Evolutionary conservation across 1,284 basidiomycete species (phyloP).

Genomic region (Salmacisia buchloeana): DNA sequence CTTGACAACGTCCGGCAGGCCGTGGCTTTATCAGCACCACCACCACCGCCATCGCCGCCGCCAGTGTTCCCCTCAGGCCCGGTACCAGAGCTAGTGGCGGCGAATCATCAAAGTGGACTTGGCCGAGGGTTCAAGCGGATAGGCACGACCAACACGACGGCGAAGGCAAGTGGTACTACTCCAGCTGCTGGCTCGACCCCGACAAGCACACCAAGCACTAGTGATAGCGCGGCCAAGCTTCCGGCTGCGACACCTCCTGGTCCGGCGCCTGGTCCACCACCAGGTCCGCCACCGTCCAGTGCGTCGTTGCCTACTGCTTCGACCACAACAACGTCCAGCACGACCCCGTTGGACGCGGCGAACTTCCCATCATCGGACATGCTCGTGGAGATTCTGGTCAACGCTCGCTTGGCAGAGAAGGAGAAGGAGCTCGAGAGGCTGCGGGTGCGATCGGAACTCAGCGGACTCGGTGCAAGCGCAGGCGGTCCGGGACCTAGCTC

Average conservation of each 20-base stretch:
- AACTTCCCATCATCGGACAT: not conserved
- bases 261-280: not conserved
- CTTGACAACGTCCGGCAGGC: not conserved
- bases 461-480: not conserved
- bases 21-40: not conserved
- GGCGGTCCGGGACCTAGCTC: no score
- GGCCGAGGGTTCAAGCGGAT: constrained; percentile 2
- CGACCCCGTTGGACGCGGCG: not conserved
- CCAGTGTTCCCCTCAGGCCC: not conserved
- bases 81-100: not conserved
- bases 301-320: not conserved
- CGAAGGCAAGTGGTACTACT: not conserved
- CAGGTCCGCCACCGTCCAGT: not conserved
- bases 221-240: no score
- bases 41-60: not conserved
- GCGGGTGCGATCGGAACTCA: not conserved
- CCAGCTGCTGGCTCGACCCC: no score
- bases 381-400: constrained; percentile 1
- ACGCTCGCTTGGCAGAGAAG: constrained; percentile 1
- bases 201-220: no score
- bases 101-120: not conserved
- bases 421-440: constrained; percentile 2
- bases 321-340: not conserved
- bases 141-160: not conserved
- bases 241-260: not conserved